phyloP scores from a whole-genome alignment of 345 rosid species.

The Eutrema japonicum region DNA sequence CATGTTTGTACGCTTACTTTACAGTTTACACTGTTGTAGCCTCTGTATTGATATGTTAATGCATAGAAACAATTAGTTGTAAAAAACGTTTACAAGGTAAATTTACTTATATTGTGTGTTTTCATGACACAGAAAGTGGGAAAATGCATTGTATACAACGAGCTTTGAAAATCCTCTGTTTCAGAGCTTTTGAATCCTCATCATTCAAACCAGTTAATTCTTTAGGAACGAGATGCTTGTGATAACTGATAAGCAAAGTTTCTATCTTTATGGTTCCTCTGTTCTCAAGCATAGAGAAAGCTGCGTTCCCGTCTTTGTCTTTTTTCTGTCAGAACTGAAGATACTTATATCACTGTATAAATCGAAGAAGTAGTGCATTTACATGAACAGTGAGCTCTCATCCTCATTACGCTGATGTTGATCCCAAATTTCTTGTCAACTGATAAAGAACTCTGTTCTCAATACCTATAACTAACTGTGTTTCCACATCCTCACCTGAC shows the following conservation, averaged over 20 bases:
- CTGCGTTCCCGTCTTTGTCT: not conserved
- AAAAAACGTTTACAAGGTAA: not conserved
- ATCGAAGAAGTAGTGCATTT: not conserved
- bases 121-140: not conserved
- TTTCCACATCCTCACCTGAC: conserved; percentile 14
- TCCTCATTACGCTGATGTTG: not conserved
- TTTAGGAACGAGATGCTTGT: too few relatives aligned
- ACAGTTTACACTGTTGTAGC: not conserved
- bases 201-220: too few relatives aligned
- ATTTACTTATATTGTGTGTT: too few relatives aligned
- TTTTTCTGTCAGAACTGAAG: not conserved
- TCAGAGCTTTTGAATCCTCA: too few relatives aligned
- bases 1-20: conserved; percentile 15
- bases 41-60: not conserved
- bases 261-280: conserved; percentile 24
- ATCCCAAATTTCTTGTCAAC: conserved; percentile 7
- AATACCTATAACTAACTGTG: not conserved
- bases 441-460: conserved; percentile 12
- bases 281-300: not conserved
- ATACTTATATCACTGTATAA: conserved; percentile 3
- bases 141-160: not conserved
- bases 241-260: not conserved
- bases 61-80: conserved; percentile 1
- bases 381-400: conserved; percentile 15
- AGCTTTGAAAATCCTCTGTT: conserved; percentile 1